A percentile compares a stretch with the other conserved stretches of the same genome.
Conservation (phyloP, 2,329 filamentous ascomycete genomes). For the Diaporthe ampelina region DNA sequence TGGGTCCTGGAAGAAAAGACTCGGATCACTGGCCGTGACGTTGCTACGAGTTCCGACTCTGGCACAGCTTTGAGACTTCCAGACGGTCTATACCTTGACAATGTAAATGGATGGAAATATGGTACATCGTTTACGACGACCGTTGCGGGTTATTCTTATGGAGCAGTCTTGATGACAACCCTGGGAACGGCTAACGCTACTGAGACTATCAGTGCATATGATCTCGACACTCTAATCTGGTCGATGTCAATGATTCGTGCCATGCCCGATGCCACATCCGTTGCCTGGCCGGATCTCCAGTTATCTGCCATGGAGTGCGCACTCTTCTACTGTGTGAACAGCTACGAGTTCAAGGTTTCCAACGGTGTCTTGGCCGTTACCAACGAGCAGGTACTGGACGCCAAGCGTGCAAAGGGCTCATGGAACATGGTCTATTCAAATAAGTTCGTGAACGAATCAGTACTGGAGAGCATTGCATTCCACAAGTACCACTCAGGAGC, state of each 20-base stretch:
- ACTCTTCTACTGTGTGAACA: slow-evolving; percentile 24
- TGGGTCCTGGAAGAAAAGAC: no score
- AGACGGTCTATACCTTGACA: slow-evolving; percentile 23
- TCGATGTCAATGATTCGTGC: slow-evolving; percentile 18
- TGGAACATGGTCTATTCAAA: not conserved
- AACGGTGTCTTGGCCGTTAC: not conserved
- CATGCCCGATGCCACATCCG: not conserved
- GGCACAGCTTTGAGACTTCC: slow-evolving; percentile 24
- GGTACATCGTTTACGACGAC: no score
- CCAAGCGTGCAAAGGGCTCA: not conserved
- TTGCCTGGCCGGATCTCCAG: slow-evolving; percentile 17
- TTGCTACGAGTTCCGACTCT: no score
- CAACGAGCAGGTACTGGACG: not conserved
- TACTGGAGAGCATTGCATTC: not conserved
- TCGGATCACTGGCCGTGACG: no score
- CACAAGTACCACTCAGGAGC: not conserved
- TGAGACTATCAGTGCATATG: slow-evolving; percentile 6
- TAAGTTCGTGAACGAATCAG: not conserved
- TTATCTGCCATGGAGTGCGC: slow-evolving; percentile 14
- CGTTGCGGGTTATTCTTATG: no score
- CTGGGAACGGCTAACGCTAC: slow-evolving; percentile 13
- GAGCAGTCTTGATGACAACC: slow-evolving; percentile 16
- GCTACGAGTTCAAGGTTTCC: not conserved
- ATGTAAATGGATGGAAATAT: not conserved
- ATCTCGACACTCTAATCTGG: slow-evolving; percentile 22